Evolutionary conservation across 75 land plant genomes (phyloP), one percentile per base, ranked within the genome.

Genomic region (Selaginella tamariscina): DNA sequence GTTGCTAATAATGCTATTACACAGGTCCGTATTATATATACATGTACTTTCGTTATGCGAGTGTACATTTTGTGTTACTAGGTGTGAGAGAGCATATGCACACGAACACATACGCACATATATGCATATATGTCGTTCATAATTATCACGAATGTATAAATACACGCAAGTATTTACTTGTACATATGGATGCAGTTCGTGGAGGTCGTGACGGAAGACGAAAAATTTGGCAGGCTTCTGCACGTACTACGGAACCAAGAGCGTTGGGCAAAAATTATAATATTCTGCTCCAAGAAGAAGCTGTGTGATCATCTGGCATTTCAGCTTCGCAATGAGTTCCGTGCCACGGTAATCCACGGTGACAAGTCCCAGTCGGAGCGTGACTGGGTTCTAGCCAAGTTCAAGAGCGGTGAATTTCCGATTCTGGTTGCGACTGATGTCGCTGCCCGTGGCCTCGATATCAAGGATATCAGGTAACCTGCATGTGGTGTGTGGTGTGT

Each of bases 361-460:
- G 99, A 95, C 78, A 95, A 95, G 56, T 80, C 86, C 55, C 99
- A 90, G 66, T 64, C 65, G 71, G 97, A 95, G 68, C 82, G 99
- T 30, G 97, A 95, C 70, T 84, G 74, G 71, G 99, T 85, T 30
- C 70, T 95, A 32, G 72, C 82, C 54, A 85, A 90, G 75, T 95
- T 95, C 65, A 84, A 83, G 8, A 70, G 73, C 65, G 99, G 99
- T 28, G 82, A 75, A 56, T 70, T 79, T 13, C 97, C 96, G 2
- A 71, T 95, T 62, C 68, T 95, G 54, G 89, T 95, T 73, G 99
- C 99, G n/a, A 95, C 99, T 44, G 92, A 90, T 82, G 99, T 95
- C 69, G 99, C 99, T 70, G 99, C 99, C 20, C 75, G 97, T 21
- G 99, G 97, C 1, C 88, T 95, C 67, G 99, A 95, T 74, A 85